phyloP scores from a whole-genome alignment of 768 basidiomycete genomes.

The Ramaria sp. region DNA sequence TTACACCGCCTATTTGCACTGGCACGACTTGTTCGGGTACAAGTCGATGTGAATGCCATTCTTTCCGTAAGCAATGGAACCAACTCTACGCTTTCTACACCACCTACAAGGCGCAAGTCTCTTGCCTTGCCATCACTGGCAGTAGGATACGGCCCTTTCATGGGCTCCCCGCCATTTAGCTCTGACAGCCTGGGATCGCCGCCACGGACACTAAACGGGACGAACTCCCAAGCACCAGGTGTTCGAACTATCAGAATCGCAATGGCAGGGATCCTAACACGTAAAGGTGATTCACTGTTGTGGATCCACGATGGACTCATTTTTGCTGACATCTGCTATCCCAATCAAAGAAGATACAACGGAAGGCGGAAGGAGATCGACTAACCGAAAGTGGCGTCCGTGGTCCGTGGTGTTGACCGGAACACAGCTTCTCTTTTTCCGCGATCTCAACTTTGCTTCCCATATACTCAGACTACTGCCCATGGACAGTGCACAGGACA shows the following conservation, averaged over 20 bases:
- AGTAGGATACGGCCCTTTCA: conserved; percentile 19
- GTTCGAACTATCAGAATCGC: conserved; percentile 46
- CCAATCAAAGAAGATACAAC: conserved; percentile 38
- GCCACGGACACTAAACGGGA: conserved; percentile 9
- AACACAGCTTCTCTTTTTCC: conserved; percentile 86
- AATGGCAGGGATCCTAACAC: conserved; percentile 69
- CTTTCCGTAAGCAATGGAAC: not conserved
- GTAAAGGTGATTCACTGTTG: conserved; percentile 44
- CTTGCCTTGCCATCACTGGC: conserved; percentile 21
- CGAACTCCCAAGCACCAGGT: not conserved
- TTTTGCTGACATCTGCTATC: conserved; percentile 22
- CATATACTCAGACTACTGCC: conserved; percentile 34
- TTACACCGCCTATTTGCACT: conserved; percentile 54
- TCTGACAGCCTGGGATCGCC: conserved; percentile 12
- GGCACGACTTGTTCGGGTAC: conserved; percentile 48
- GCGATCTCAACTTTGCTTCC: conserved; percentile 50
- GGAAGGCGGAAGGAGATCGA: conserved; percentile 66
- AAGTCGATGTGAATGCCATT: conserved; percentile 13
- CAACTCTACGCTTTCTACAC: conserved; percentile 3
- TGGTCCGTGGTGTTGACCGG: conserved; percentile 81
- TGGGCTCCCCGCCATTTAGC: conserved; percentile 18
- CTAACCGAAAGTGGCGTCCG: conserved; percentile 77
- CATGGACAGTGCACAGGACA: conserved; percentile 21
- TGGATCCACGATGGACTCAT: not conserved
- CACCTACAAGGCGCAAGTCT: conserved; percentile 14